Base-by-base conservation (phyloP, 176 grass and related monocot species). In the Phyllostachys edulis region DNA sequence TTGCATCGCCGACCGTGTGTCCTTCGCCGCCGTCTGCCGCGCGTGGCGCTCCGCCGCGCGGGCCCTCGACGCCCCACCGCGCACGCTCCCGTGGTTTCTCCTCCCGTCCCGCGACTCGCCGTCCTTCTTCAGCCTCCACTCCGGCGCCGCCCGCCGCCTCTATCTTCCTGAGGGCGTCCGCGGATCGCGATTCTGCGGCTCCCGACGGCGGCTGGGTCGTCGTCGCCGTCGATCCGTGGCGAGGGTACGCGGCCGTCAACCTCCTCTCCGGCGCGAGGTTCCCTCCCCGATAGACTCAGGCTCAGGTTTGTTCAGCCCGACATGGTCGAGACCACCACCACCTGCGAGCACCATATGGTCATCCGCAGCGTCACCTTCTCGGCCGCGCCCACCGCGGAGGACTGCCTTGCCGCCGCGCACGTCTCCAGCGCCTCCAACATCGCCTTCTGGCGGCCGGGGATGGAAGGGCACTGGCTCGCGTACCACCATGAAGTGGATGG, bases 341-440 rank as follows among this genome's bases (percentile, higher is more conserved):
- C 23, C 13, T 29, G 56, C 55, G 21, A 57, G 66, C 69, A 79
- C 56, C 57, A 23, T 5, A 80, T 80, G 77, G 23, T 77, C 61
- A 34, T 87, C 26, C 70, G 78, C 69, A 32, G 37, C 7, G 2
- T 81, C 70, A 63, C 50, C 73, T 80, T 81, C 26, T 87, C 85
- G 3, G 70, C 20, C 36, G 34, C 69, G 17, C 85, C 77, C 34
- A 32, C 67, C 2, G 23, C 57, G 2, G n/a, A 6, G 5, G 11
- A 21, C 60, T 80, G 85, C 59, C 40, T 80, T 7, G 36, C 69
- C 45, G 69, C 77, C 11, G 44, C 85, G 8, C 76, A 64, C 23
- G 4, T 80, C 6, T 21, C 76, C n/a, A 64, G 67, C 59, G 45
- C 45, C 29, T 55, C 7, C 77, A 73, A 80, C 68, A 38, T 80